These are phyloP conservation scores for Colletotrichum higginsianum DNA, from an alignment of 2,329 filamentous ascomycete species.

Conservation along the genomic window DNA sequence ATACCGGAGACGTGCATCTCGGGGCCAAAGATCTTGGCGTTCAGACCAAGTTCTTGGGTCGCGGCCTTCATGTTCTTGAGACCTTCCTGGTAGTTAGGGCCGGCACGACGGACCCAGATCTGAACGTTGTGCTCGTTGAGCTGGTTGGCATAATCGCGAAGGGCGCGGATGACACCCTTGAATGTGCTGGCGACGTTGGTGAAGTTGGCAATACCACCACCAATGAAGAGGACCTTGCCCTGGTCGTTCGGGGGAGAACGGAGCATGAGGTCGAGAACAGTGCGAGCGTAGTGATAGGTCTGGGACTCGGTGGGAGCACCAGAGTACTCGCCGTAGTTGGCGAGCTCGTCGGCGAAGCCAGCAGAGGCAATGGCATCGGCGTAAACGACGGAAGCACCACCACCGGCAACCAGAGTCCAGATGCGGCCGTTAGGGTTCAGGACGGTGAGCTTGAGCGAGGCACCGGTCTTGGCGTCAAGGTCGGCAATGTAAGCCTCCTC, in stretches of 20 bases:
- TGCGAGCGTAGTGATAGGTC: conserved; percentile 98
- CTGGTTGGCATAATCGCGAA: conserved; percentile 88
- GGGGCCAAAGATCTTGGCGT: conserved; percentile 75
- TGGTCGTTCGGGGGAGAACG: conserved; percentile 87
- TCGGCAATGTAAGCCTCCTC: conserved; percentile 99
- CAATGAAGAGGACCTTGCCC: conserved; percentile 99
- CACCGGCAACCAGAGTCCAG: conserved; percentile 98
- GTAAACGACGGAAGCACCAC: conserved; percentile 99
- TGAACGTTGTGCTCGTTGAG: conserved; percentile 97
- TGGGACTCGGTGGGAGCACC: conserved; percentile 98
- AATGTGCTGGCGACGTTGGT: conserved; percentile 99
- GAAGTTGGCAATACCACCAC: conserved; percentile 99
- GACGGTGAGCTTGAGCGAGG: conserved; percentile 97
- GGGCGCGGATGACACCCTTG: conserved; percentile 98
- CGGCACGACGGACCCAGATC: conserved; percentile 93
- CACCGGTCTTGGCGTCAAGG: conserved; percentile 99
- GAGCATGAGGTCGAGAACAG: conserved; percentile 97
- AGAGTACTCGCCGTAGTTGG: conserved; percentile 99
- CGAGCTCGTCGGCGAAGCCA: conserved; percentile 94
- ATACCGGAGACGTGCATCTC: conserved; percentile 99
- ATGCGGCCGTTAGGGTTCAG: conserved; percentile 92
- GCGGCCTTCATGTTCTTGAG: conserved; percentile 99
- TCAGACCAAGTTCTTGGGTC: conserved; percentile 90
- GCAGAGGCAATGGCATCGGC: conserved; percentile 98
- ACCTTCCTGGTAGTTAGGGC: conserved; percentile 99